Evolutionary conservation across 306 rosid genomes (phyloP), one percentile per base, ranked within the genome.

Genomic region (Hippophae rhamnoides): DNA sequence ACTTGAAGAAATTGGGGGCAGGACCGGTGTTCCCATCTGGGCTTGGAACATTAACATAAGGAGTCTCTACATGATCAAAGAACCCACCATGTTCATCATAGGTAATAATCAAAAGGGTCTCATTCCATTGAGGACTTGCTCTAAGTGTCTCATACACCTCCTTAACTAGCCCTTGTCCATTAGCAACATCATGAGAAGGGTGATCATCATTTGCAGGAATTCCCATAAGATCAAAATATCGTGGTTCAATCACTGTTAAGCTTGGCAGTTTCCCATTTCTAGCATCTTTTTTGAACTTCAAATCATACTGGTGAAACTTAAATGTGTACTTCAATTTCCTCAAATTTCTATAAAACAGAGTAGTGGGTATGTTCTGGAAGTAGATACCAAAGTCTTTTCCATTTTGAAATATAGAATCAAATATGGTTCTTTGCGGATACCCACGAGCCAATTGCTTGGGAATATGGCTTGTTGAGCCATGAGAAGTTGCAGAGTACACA

Each of bases 21-120:
- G 97, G 99, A 48, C 99, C 99, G 0, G 95, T 82, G 75, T 93
- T 93, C 25, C 99, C 99, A 74, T 93, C 99, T 47, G 97, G 99
- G 62, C 63, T 88, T 43, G 99, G 99, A 50, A 93, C 83, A 75
- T 82, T 84, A 23, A 78, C 86, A 54, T 74, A 83, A 62, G 99
- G 99, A 59, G 99, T 86, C 74, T 78, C 12, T 41, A 88, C 99
- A 69, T 93, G 99, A 71, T 93, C 99, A 71, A 47, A 88, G 67
- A 93, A 93, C 0, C 99, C 99, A 58, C 99, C 99, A 66, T 88
- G 99, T 45, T 93, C 99, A 69, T 93, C 99, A 65, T 93, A 93
- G 45, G 99, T 93, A 49, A 93, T 84, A 47, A 88, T 76, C 60
- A 86, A 14, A 75, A 93, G 99, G 46, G 97, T 86, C 64, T 93